Evolutionary conservation across 2,329 filamentous ascomycete genomes (phyloP), one percentile per base, ranked within the genome.

Genomic region (Tolypocladium sp.): DNA sequence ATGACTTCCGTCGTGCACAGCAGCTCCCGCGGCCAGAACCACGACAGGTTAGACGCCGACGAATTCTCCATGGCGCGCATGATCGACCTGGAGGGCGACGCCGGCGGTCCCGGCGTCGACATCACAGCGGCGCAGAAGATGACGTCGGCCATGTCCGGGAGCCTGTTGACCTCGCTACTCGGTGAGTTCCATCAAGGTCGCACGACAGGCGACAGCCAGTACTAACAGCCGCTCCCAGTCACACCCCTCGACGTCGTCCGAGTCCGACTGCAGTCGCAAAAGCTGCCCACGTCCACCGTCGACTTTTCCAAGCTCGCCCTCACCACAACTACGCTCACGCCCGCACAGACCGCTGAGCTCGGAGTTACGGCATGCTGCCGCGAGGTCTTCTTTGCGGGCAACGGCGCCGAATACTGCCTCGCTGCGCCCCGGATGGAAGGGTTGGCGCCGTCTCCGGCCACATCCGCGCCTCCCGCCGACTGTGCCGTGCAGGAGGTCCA

Each of bases 221-320:
- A 49, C 38, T 55, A 15, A 56, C 51, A 52, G 20, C 13, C 22
- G 10, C 22, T 25, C 59, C 10, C 65, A 95, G 93, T 96, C 38
- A 99, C 94, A 6, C 94, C 94, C 54, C 87, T 99, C 57, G 94
- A 99, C 70, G 94, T 99, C 63, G 94, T 99, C 62, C 91, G 94
- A 62, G 91, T 99, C 54, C 91, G 94, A 62, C 81, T 96, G 58
- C 94, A 99, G 74, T 93, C 94, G 2, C 93, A 97, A 69, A 79
- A 70, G 73, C 59, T 75, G 58, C 73, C 80, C 62, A 69, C 73
- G 60, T 77, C 82, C 66, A 72, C 77, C 64, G 76, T 81, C 69
- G 77, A 82, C 67, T 79, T 84, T 65, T 76, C 82, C 70, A 78
- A 80, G 73, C 73, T 87, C 71, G 72, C 82, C 67, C 65, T 85